phyloP scores from a whole-genome alignment of 495 filamentous ascomycete genomes.

The Choiromyces venosus region DNA sequence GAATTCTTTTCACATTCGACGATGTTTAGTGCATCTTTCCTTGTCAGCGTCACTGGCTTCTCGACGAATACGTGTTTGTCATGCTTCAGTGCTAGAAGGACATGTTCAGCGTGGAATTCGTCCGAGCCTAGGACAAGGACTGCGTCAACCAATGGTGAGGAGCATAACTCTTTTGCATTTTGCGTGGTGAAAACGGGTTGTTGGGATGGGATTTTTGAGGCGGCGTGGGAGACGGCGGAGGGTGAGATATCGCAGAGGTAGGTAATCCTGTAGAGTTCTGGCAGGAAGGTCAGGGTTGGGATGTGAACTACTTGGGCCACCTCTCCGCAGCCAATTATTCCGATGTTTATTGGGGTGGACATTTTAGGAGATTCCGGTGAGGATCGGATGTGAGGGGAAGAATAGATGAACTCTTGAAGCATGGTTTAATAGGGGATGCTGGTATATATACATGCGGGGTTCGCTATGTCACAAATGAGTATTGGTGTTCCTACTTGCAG shows the following conservation, averaged over 20 bases:
- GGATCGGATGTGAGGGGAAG: too few species aligned
- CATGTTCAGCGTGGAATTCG: constrained; percentile 50
- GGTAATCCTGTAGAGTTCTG: constrained; percentile 44
- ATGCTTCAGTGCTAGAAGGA: constrained; percentile 49
- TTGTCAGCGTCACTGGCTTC: constrained; percentile 50
- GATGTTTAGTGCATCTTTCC: constrained; percentile 46
- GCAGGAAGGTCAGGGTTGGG: constrained; percentile 47
- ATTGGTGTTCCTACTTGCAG: background rate
- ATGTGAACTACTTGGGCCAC: constrained; percentile 52
- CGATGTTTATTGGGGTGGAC: constrained; percentile 36
- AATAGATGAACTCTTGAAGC: too few species aligned
- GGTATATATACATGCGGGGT: background rate
- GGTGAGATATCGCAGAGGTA: constrained; percentile 48
- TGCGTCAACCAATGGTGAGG: constrained; percentile 46
- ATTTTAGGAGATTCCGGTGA: background rate
- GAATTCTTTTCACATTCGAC: constrained; percentile 43
- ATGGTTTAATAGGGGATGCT: background rate
- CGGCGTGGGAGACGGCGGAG: constrained; percentile 41
- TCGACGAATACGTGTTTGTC: constrained; percentile 56
- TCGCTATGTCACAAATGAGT: background rate
- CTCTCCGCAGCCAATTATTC: constrained; percentile 50
- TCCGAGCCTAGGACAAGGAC: constrained; percentile 52
- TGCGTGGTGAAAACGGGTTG: background rate
- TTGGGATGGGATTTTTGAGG: constrained; percentile 5
- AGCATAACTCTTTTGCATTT: constrained; percentile 27